Base-by-base conservation (phyloP, 352 stramenopile species). In the Pythium brachiatum region DNA sequence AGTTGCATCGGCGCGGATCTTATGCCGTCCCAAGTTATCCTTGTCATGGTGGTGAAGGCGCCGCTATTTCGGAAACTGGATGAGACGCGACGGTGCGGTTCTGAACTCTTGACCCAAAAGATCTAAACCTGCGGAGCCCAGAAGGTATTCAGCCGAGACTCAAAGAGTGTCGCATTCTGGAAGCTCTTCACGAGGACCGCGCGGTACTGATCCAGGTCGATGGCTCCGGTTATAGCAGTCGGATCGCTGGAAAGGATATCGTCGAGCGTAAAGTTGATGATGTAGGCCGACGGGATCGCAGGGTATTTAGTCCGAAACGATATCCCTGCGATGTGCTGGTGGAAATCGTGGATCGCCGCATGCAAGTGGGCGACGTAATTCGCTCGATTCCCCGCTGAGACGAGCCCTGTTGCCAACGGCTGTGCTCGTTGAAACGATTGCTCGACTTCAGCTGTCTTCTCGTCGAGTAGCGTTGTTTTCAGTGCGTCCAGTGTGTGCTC, bases 131-230 rank as follows among this genome's bases (percentile, higher is more conserved):
- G 18, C 12, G 39, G 7, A 18, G 60, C 36, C 58, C 58, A 67
- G 50, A 58, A 68, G 1, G 47, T n/a, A n/a, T 54, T 52, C 23
- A 72, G 47, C 25, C 65, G 53, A 20, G 48, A 38, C 20, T 61
- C 44, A 41, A 72, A 68, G 4, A 72, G 59, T 51, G 41, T 60
- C 1, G 65, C 53, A 20, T 72, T 68, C 23, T 62, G 48, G 36
- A 72, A 29, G 39, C 57, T 43, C 48, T 61, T 62, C 29, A 53
- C 21, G 9, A 68, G 25, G 9, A 72, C 29, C 7, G 23, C 18
- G 5, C 20, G 41, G 46, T 59, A 72, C 31, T 62, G 60, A 29
- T 60, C 55, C 12, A 57, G 1, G 11, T 68, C 59, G 11, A 72
- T 61, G 1, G 65, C 59, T 23, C 65, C 59, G 0, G 41, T 62